Percentiles rank a stretch among this genome's conserved stretches.
Conservation (phyloP, 441 rosid genomes). For the Gossypium davidsonii region DNA sequence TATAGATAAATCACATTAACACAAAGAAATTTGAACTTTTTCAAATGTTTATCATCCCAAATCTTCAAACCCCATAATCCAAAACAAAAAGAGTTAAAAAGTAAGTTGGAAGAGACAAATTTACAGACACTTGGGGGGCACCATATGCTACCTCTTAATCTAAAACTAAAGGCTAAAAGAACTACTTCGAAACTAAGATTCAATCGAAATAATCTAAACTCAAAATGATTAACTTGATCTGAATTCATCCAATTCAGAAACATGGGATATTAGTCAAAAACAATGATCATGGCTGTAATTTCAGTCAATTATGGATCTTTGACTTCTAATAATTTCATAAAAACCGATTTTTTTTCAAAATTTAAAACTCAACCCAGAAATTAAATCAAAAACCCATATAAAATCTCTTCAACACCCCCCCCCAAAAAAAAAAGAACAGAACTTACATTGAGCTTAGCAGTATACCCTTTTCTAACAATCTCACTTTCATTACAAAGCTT, state of each 20-base stretch:
- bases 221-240: too few species aligned
- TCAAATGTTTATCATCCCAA: too few species aligned
- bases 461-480: conserved; percentile 58
- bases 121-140: neutral
- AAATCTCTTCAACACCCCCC: too few species aligned
- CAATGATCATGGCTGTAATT: neutral
- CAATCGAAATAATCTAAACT: too few species aligned
- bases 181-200: too few species aligned
- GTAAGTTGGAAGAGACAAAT: neutral
- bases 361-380: neutral
- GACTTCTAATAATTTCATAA: neutral
- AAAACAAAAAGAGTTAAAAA: neutral
- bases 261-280: too few species aligned
- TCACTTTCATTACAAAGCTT: conserved; percentile 88
- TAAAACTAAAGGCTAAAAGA: too few species aligned
- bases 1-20: neutral
- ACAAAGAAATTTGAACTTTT: neutral
- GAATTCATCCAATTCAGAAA: too few species aligned
- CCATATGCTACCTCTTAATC: neutral
- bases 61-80: neutral
- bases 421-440: neutral
- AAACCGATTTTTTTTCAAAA: neutral
- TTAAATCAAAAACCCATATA: neutral
- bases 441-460: conserved; percentile 69
- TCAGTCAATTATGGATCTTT: neutral